Evolutionary conservation across 306 rosid genomes (phyloP).

Genomic region (Hippophae rhamnoides): DNA sequence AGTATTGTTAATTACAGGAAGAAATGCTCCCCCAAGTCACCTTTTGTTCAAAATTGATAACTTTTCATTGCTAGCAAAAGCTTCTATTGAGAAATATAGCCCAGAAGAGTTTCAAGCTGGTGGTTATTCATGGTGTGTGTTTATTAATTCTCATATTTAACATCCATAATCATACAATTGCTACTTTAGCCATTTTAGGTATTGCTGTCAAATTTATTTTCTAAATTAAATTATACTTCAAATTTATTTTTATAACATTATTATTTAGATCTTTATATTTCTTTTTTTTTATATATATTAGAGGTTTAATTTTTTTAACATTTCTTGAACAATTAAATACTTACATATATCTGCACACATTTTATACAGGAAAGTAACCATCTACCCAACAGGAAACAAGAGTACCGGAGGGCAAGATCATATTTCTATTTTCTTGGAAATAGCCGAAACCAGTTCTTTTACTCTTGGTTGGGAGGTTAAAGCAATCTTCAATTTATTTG

Average conservation of each 20-base stretch:
- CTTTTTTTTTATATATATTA: no score
- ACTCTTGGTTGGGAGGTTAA: slow-evolving; percentile 12
- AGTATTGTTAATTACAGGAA: slow-evolving; percentile 8
- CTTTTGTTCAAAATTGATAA: slow-evolving; percentile 23
- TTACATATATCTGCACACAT: no score
- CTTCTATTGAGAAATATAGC: slow-evolving; percentile 17
- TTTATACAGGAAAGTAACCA: slow-evolving; percentile 19
- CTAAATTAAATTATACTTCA: no score
- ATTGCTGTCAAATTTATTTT: no score
- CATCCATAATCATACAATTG: no score
- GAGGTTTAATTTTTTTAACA: no score
- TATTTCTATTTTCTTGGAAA: slow-evolving; percentile 28
- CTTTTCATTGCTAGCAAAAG: slow-evolving; percentile 29
- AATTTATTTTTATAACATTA: no score
- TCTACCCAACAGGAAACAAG: slow-evolving; percentile 29
- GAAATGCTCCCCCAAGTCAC: slow-evolving; percentile 37
- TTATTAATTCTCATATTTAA: not conserved
- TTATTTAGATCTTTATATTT: no score
- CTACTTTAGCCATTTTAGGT: not conserved
- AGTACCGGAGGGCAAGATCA: slow-evolving; percentile 20
- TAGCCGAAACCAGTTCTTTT: slow-evolving; percentile 7
- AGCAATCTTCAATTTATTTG: slow-evolving; percentile 7
- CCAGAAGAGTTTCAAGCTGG: slow-evolving; percentile 31
- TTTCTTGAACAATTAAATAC: no score
- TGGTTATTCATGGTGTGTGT: slow-evolving; percentile 28